A percentile compares a stretch with the other conserved stretches of the same genome.
Conservation (phyloP, 2,329 filamentous ascomycete genomes). For the Arachnomyces sp. region DNA sequence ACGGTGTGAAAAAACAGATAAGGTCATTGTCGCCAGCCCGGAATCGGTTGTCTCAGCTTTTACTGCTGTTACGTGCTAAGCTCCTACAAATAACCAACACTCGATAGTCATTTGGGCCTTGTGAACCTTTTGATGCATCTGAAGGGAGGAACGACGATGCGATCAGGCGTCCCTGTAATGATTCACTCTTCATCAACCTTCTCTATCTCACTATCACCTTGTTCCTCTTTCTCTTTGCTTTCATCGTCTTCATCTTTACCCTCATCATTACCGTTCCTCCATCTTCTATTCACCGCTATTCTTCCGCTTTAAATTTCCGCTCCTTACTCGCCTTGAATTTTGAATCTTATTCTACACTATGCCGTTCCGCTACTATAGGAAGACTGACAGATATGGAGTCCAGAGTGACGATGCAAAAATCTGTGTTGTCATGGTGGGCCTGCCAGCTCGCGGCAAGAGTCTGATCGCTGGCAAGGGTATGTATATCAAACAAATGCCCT, state of each 20-base stretch:
- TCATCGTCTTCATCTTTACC: constrained; percentile 33
- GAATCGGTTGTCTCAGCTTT: too few species aligned
- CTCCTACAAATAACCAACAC: constrained; percentile 5
- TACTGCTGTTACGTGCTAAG: constrained; percentile 2
- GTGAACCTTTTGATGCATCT: too few species aligned
- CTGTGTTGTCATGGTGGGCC: constrained; percentile 97
- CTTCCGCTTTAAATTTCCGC: too few species aligned
- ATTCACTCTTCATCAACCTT: constrained; percentile 1
- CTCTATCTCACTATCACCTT: too few species aligned
- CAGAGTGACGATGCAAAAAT: constrained; percentile 95
- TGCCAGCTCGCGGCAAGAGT: constrained; percentile 93
- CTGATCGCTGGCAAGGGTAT: constrained; percentile 94
- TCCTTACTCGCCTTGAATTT: too few species aligned
- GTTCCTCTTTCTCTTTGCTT: constrained; percentile 38
- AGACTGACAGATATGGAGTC: constrained; percentile 47
- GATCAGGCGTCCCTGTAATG: constrained; percentile 22
- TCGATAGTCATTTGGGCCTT: constrained; percentile 2
- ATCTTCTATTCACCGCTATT: too few species aligned
- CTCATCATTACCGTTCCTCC: constrained; percentile 9
- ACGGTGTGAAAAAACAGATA: too few species aligned
- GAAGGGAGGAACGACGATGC: constrained; percentile 5
- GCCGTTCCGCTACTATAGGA: neutral
- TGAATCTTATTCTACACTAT: too few species aligned
- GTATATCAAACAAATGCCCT: constrained; percentile 15
- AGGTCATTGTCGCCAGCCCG: too few species aligned